Conservation (phyloP, 495 filamentous ascomycete species). For the Tuber magnatum region DNA sequence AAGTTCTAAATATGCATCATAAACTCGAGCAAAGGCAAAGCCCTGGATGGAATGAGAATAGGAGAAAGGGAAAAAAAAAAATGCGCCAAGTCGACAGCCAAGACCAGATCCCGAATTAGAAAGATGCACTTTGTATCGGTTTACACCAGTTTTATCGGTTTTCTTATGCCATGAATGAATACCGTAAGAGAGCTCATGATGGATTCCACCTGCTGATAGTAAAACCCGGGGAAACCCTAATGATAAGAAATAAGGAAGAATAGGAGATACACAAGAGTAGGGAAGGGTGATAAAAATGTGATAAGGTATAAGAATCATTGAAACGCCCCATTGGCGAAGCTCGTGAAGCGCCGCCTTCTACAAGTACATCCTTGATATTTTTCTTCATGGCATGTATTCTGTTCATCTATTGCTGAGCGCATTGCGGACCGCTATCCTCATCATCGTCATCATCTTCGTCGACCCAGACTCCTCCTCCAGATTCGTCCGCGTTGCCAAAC, state of each 20-base stretch:
- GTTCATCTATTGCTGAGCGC: conserved; percentile 52
- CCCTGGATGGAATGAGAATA: neutral
- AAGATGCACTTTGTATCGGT: neutral
- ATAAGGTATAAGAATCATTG: conserved; percentile 9
- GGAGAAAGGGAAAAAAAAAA: neutral
- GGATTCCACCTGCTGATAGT: neutral
- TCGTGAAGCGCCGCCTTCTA: neutral
- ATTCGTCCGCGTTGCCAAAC: conserved; percentile 52
- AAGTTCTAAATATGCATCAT: neutral
- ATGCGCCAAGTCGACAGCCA: neutral
- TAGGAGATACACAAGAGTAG: conserved; percentile 11
- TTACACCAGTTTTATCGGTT: neutral
- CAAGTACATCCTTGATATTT: neutral
- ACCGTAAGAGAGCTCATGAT: neutral
- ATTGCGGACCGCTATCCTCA: conserved; percentile 56
- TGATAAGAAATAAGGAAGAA: conserved; percentile 3
- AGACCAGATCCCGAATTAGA: neutral
- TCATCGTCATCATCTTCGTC: conserved; percentile 74
- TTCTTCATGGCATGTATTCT: neutral
- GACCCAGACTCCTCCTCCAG: conserved; percentile 60
- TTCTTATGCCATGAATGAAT: neutral
- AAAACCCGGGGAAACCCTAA: neutral
- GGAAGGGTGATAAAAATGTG: neutral
- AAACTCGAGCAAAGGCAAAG: neutral
- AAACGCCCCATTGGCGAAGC: neutral